Evolutionary conservation across 768 basidiomycete genomes (phyloP), one percentile per base, ranked within the genome.

Genomic region (Scleroderma citrinum): DNA sequence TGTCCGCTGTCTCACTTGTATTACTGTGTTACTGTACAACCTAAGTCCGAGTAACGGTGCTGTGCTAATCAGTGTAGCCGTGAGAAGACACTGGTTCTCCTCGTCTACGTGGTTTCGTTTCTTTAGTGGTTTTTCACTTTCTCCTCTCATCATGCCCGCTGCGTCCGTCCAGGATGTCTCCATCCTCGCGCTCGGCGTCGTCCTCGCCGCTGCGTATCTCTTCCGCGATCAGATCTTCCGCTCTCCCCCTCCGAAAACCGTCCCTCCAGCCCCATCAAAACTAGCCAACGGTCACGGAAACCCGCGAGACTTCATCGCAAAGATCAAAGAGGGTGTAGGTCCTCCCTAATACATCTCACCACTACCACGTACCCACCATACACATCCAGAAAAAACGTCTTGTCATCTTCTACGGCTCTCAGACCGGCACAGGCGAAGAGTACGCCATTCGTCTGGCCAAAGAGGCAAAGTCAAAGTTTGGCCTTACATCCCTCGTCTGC

Each of bases 361-460:
- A 50, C 37, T 35, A 53, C 45, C 31, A 11, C 20, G 54, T 17
- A 53, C 46, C 6, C 16, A 30, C 48, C 38, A 35, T 40, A 52
- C n/a, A n/a, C n/a, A n/a, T n/a, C 34, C 61, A 97, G 94, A 95
- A 94, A 81, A 97, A 96, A 69, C 91, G 93, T 53, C 73, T 95
- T 14, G 88, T 91, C 59, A 97, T 98, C 62, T 95, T 99, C 67
- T 99, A 96, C 63, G 95, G 95, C 50, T 97, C 95, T 19, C 95
- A 99, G 65, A 99, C 95, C 0, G 95, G 95, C 49, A 99, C 95
- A 14, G 95, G 95, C 2, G 96, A 98, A 68, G 95, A 99, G 67
- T 96, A 94, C 58, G 94, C 94, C 36, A 92, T 95, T 57, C 88
- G 96, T 66, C 79, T 99, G 10, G 95, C 95, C 13, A 98, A 98